A percentile compares a stretch with the other conserved stretches of the same genome.
Conservation (phyloP, 208 protist genomes). For the Crithidia expoeki region DNA sequence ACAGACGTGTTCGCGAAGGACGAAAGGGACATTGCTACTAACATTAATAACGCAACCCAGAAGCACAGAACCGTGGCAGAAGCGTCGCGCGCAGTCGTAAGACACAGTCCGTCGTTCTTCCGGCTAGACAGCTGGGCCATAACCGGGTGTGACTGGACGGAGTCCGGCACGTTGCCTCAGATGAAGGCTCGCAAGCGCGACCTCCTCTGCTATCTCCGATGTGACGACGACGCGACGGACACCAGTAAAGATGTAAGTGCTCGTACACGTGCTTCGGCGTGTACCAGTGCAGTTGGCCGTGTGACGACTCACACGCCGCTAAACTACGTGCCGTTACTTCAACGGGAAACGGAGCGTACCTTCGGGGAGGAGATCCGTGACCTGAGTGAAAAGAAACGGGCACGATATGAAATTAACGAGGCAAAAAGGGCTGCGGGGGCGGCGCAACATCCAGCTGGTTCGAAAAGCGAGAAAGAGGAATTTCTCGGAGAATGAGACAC, state of each 20-base stretch:
- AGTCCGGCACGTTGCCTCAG: slow-evolving; percentile 44
- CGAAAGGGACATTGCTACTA: background rate
- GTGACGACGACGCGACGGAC: background rate
- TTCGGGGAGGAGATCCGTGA: slow-evolving; percentile 70
- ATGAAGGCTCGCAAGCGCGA: slow-evolving; percentile 60
- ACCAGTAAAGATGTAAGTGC: background rate
- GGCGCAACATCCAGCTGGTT: slow-evolving; percentile 1
- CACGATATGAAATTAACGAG: slow-evolving; percentile 78
- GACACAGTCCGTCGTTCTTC: slow-evolving; percentile 7
- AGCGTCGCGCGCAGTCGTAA: background rate
- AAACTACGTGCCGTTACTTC: slow-evolving; percentile 70
- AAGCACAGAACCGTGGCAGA: background rate
- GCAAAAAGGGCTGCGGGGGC: slow-evolving; percentile 60
- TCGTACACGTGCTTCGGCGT: background rate
- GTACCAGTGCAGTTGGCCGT: background rate
- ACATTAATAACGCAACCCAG: background rate
- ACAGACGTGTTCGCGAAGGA: slow-evolving; percentile 30
- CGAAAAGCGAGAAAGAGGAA: background rate
- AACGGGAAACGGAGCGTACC: slow-evolving; percentile 80
- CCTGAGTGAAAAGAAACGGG: slow-evolving; percentile 70
- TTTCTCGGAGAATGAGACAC: background rate
- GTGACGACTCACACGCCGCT: slow-evolving; percentile 7
- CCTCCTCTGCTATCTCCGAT: slow-evolving; percentile 37
- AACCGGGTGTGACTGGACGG: slow-evolving; percentile 83
- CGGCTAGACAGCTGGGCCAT: slow-evolving; percentile 62